phyloP scores from a whole-genome alignment of 495 filamentous ascomycete species.

The Aspergillus indologenus region DNA sequence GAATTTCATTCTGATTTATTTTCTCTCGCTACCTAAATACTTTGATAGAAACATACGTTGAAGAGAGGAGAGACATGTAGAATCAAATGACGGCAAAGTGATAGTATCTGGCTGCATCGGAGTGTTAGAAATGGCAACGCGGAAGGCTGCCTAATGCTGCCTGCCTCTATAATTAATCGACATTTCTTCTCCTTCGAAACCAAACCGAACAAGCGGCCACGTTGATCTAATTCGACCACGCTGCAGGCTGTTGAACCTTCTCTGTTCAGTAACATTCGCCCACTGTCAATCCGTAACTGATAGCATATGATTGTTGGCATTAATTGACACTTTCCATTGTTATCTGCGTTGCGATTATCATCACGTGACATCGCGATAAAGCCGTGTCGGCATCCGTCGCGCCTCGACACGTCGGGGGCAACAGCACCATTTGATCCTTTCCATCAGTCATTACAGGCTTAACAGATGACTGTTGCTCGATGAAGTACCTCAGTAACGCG shows the following conservation, averaged over 20 bases:
- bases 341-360: conserved; percentile 9
- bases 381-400: conserved; percentile 26
- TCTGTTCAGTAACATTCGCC: neutral
- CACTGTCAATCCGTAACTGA: neutral
- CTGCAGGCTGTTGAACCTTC: neutral
- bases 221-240: neutral
- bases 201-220: neutral
- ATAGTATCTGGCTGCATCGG: neutral
- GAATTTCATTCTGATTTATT: neutral
- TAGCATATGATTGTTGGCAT: neutral
- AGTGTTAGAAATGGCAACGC: neutral
- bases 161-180: neutral
- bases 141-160: neutral
- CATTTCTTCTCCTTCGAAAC: neutral
- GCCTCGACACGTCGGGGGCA: conserved; percentile 19
- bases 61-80: neutral
- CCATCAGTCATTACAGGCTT: neutral
- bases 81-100: neutral
- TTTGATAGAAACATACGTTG: neutral
- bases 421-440: neutral
- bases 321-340: neutral
- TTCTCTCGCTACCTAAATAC: neutral
- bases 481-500: neutral
- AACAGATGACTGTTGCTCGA: neutral
- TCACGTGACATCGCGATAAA: conserved; percentile 44